These are phyloP conservation scores for Zopfochytrium polystomum DNA, from an alignment of 371 early-diverging fungal species.

Conservation along the genomic window DNA sequence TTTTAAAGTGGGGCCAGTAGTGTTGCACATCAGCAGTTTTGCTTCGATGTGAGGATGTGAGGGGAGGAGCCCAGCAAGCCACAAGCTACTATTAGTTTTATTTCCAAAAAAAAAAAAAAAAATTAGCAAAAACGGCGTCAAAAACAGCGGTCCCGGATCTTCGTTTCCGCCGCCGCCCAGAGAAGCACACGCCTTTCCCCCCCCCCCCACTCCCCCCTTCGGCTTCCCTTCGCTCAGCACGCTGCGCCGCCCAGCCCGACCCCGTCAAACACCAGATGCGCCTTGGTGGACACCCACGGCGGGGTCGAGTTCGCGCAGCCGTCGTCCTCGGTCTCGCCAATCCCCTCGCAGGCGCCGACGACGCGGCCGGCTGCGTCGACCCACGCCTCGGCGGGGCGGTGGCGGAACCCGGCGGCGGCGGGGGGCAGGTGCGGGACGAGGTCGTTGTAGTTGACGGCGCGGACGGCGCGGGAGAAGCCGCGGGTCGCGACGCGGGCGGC, in stretches of 20 bases:
- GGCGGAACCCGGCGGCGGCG: neutral
- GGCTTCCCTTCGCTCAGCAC: conserved; percentile 6
- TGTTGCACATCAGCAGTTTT: too few species aligned
- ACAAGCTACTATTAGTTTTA: too few species aligned
- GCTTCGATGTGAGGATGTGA: too few species aligned
- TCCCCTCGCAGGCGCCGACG: neutral
- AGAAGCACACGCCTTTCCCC: too few species aligned
- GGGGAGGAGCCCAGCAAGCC: too few species aligned
- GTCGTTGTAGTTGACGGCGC: neutral
- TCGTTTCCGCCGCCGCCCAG: too few species aligned
- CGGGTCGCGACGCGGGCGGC: conserved; percentile 19
- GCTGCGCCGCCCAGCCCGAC: conserved; percentile 8
- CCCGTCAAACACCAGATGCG: conserved; percentile 8
- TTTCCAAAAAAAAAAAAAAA: too few species aligned
- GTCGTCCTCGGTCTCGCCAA: neutral
- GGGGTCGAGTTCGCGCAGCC: conserved; percentile 9
- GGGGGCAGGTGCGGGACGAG: neutral
- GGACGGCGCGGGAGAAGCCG: neutral
- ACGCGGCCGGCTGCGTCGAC: neutral
- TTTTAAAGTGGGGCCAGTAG: too few species aligned
- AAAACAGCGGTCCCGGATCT: too few species aligned
- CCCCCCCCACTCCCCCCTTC: too few species aligned
- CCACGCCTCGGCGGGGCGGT: neutral
- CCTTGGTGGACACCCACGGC: conserved; percentile 4
- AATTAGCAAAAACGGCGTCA: too few species aligned